A percentile compares a stretch with the other conserved stretches of the same genome.
Conservation (phyloP, 129 eudicot species). For the Solidago caesia region DNA sequence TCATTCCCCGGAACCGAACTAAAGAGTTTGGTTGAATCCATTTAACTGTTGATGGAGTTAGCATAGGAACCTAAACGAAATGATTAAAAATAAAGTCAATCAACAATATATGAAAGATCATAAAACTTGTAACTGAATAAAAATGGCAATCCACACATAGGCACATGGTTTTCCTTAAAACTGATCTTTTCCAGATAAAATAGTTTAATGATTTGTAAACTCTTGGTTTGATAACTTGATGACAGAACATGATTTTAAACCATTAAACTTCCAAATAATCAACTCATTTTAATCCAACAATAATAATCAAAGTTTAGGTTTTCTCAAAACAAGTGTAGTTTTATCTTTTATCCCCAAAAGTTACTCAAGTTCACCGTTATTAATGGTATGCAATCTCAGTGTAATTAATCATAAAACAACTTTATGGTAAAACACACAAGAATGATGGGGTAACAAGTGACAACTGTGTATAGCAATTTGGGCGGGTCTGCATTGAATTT, state of each 20-base stretch:
- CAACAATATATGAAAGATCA: constrained; percentile 2
- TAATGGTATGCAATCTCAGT: not conserved
- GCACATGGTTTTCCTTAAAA: not conserved
- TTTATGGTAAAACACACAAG: too few relatives aligned
- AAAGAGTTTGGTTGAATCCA: constrained; percentile 65
- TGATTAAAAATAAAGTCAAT: constrained; percentile 7
- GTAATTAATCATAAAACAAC: too few relatives aligned
- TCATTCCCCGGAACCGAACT: constrained; percentile 87
- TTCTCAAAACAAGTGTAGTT: not conserved
- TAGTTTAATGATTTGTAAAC: not conserved
- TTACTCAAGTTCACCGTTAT: not conserved
- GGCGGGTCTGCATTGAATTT: too few relatives aligned
- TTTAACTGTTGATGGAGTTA: constrained; percentile 51
- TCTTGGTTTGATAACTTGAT: not conserved
- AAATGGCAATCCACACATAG: not conserved
- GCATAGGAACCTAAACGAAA: constrained; percentile 64
- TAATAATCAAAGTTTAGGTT: not conserved
- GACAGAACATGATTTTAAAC: not conserved
- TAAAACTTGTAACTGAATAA: not conserved
- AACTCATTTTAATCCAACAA: not conserved
- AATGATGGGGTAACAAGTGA: too few relatives aligned
- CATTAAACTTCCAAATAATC: not conserved
- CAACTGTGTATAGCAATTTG: too few relatives aligned
- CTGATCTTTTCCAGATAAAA: too few relatives aligned
- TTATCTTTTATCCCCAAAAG: too few relatives aligned